Evolutionary conservation across 2,329 filamentous ascomycete species (phyloP), one percentile per base, ranked within the genome.

Genomic region (Simplicillium aogashimaense): DNA sequence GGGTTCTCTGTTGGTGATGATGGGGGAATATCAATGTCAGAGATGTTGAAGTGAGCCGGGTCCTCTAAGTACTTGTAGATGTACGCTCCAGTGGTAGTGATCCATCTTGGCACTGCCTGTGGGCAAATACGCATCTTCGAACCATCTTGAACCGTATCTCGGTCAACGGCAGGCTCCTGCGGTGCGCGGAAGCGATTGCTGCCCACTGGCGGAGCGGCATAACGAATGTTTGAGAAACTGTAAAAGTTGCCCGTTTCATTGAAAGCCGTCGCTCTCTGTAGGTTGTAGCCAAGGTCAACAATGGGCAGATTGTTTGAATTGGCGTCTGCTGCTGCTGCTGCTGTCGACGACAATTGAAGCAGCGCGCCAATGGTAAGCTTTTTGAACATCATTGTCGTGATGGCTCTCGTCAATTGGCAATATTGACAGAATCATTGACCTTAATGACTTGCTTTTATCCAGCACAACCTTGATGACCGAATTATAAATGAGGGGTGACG

Each of bases 151-250:
- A 47, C 38, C 7, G 15, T 29, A 14, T 28, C 30, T 10, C 43
- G 41, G 35, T 45, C 36, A 11, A 17, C 17, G 8, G 41, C 7
- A 2, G 45, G 43, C 8, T 45, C 29, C 6, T 45, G 13, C 3
- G 48, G 51, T 1, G 43, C 44, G n/a, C 45, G 45, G 41, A 50
- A 53, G 2, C 51, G 45, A 12, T 52, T 42, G 10, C 44, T 36
- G 10, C 39, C 48, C 2, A 43, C 38, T 4, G 51, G 51, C 7
- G 48, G 34, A 13, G 43, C 42, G 3, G 48, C 51, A 31, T 47
- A 53, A 7, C 50, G 46, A 16, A 53, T 51, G 28, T 54, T 52
- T 11, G 45, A 47, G 39, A 53, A 55, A 30, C 45, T 51, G 37
- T 51, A 54, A 9, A 44, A 32, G 9, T 43, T 35, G 7, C 37